Conservation (phyloP, 2,329 filamentous ascomycete genomes). For the Intubia oerlemansii region DNA sequence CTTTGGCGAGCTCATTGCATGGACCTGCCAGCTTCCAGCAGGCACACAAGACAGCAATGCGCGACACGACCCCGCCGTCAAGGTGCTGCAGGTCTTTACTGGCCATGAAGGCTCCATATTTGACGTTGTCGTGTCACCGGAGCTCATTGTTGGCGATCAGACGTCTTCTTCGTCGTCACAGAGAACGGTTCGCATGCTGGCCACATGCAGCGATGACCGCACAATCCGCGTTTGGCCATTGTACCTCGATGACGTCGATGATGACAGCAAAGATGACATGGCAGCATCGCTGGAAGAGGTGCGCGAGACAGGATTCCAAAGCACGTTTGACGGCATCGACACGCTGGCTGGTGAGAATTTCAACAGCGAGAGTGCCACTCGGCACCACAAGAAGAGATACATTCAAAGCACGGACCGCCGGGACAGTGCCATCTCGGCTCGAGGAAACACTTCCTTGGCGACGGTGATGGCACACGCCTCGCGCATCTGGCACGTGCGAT, state of each 20-base stretch:
- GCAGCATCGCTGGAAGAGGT: constrained; percentile 13
- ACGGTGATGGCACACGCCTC: constrained; percentile 71
- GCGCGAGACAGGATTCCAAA: constrained; percentile 38
- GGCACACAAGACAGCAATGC: no score
- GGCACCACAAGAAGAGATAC: no score
- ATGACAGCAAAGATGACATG: neutral
- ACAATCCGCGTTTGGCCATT: constrained; percentile 62
- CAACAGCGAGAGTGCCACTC: no score
- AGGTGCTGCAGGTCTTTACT: constrained; percentile 31
- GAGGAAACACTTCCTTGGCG: no score
- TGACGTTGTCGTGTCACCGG: constrained; percentile 56
- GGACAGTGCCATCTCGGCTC: no score
- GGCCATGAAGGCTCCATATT: constrained; percentile 89
- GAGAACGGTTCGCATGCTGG: constrained; percentile 32
- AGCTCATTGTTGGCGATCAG: constrained; percentile 15
- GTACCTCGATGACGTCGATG: neutral
- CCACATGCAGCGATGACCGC: constrained; percentile 86
- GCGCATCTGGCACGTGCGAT: constrained; percentile 72
- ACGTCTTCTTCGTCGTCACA: no score
- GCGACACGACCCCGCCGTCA: constrained; percentile 11
- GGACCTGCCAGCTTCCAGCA: constrained; percentile 38
- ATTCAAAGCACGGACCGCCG: no score
- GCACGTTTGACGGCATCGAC: constrained; percentile 6
- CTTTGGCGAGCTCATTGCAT: constrained; percentile 83
- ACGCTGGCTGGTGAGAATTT: no score